A percentile compares a stretch with the other conserved stretches of the same genome.
phyloP scores from a whole-genome alignment of 2,329 filamentous ascomycete species.

The Penicillium sp. region DNA sequence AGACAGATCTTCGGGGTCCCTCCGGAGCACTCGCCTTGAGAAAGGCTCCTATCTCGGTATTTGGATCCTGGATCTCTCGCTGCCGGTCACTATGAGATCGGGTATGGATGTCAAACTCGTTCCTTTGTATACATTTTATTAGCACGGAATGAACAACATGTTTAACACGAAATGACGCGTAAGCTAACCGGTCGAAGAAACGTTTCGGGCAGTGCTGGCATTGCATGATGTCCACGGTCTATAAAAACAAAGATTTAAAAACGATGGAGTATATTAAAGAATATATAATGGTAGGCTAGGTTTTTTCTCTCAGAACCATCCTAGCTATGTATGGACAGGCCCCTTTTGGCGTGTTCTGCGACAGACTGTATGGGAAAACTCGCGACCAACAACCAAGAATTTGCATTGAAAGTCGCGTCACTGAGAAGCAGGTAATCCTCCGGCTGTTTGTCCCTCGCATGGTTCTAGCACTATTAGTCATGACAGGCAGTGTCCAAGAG shows the following conservation, averaged over 20 bases:
- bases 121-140: neutral
- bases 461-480: slow-evolving; percentile 7
- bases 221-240: slow-evolving; percentile 11
- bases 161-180: neutral
- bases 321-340: neutral
- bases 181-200: slow-evolving; percentile 15
- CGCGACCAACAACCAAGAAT: neutral
- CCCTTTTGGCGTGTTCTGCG: neutral
- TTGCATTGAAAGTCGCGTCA: neutral
- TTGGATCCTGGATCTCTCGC: slow-evolving; percentile 4
- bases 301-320: neutral
- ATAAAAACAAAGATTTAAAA: neutral
- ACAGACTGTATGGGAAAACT: neutral
- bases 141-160: neutral
- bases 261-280: neutral
- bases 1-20: slow-evolving; percentile 9
- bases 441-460: slow-evolving; percentile 11
- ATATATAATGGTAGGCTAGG: neutral
- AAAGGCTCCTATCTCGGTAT: slow-evolving; percentile 13
- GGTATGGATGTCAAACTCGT: slow-evolving; percentile 15
- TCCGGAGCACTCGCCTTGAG: slow-evolving; percentile 4
- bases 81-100: slow-evolving; percentile 15
- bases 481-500: neutral
- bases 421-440: neutral
- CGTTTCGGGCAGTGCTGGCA: slow-evolving; percentile 16